Evolutionary conservation across 2,329 filamentous ascomycete species (phyloP), one percentile per base, ranked within the genome.

Genomic region (Neonectria neomacrospora): DNA sequence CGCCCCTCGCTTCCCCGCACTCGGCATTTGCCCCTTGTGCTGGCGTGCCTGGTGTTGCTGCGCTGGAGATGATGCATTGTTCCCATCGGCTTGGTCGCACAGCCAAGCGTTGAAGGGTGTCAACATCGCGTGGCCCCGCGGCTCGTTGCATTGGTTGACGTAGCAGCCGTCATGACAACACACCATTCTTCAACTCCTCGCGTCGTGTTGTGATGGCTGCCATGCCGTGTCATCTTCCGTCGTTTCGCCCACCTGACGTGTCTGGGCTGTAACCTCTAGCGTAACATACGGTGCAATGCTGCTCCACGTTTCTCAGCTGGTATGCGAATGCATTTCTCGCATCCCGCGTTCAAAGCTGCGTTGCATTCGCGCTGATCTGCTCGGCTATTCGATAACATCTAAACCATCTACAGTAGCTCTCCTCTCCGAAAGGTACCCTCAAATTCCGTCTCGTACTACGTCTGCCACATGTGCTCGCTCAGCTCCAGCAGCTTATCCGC

Each of bases 381-480:
- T 50, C 28, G 16, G 28, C n/a, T 32, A 30, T 14, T 47, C 23
- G 23, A 28, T 28, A 30, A 12, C 28, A 30, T 32, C 26, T 12
- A 28, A 8, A 23, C 42, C 65, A 52, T 66, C 58, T 26, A 26
- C 53, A 58, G 53, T 48, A 30, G 14, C 23, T 48, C 44, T 28
- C 37, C 37, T 1, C 1, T 2, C 34, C 14, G n/a, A 48, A n/a
- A 12, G 26, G n/a, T 5, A 48, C 8, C 45, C 26, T 26, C 45
- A 5, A 28, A 45, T 59, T 22, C 37, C 53, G 50, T 70, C 42
- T 44, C 34, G 22, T 26, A 22, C 28, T 55, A 71, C 32, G 69
- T 83, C 78, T 90, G 86, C 88, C 88, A 92, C 86, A 91, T 88
- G 71, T 89, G 84, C 81, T 94, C 91, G 72, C 88, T 91, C 71